phyloP scores from a whole-genome alignment of 345 rosid species.

The Brassica rapa region DNA sequence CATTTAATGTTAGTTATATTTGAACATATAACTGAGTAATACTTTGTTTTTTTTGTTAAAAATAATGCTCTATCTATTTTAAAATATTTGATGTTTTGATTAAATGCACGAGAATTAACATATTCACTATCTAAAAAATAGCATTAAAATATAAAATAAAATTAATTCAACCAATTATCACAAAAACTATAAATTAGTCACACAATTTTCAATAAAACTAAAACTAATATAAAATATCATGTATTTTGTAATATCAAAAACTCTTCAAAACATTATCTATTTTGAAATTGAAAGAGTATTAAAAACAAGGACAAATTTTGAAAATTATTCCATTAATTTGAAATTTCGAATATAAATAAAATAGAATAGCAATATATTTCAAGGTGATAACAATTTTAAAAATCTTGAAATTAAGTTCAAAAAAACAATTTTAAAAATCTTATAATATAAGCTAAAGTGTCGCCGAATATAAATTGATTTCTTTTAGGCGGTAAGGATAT shows the following conservation, averaged over 20 bases:
- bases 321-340: background rate
- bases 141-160: too few relatives aligned
- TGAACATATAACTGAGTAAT: background rate
- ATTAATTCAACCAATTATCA: too few relatives aligned
- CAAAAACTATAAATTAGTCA: too few relatives aligned
- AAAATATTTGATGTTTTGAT: too few relatives aligned
- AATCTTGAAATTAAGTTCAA: background rate
- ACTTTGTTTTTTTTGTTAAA: background rate
- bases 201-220: too few relatives aligned
- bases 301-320: background rate
- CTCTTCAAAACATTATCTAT: too few relatives aligned
- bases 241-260: too few relatives aligned
- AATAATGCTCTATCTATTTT: too few relatives aligned
- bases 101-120: too few relatives aligned
- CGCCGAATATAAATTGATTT: background rate
- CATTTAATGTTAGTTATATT: background rate
- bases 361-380: background rate
- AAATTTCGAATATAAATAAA: background rate
- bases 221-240: too few relatives aligned
- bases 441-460: background rate
- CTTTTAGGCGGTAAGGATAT: conserved; percentile 3
- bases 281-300: too few relatives aligned
- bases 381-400: background rate
- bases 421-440: background rate
- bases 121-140: too few relatives aligned